A percentile compares a stretch with the other conserved stretches of the same genome.
phyloP scores from a whole-genome alignment of 805 yeast genomes.

The Debaryomyces tyrocola region DNA sequence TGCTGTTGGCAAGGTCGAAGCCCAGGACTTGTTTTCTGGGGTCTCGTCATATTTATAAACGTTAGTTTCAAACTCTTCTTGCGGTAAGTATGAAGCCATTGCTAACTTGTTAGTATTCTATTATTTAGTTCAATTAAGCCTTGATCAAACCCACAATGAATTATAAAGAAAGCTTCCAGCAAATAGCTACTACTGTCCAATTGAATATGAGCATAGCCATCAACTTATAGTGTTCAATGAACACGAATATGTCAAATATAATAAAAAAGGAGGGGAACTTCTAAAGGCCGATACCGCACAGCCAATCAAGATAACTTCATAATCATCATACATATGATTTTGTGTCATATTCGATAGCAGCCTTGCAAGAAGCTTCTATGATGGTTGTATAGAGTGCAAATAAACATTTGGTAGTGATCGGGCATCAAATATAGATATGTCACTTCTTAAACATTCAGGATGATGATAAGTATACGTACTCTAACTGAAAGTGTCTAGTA shows the following conservation, averaged over 20 bases:
- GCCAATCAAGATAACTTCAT: neutral
- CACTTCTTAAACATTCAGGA: too few relatives aligned
- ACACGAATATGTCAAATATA: too few relatives aligned
- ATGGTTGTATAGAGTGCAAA: too few relatives aligned
- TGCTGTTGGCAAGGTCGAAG: conserved; percentile 78
- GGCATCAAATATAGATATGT: too few relatives aligned
- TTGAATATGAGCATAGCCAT: too few relatives aligned
- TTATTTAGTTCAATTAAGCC: neutral
- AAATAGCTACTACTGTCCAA: too few relatives aligned
- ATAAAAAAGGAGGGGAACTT: neutral
- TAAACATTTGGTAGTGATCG: too few relatives aligned
- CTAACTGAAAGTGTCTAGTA: neutral
- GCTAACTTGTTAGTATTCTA: conserved; percentile 3
- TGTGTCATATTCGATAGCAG: neutral
- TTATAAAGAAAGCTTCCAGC: too few relatives aligned
- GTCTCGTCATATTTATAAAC: conserved; percentile 71
- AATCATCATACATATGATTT: neutral
- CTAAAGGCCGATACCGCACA: neutral
- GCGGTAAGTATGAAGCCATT: conserved; percentile 39
- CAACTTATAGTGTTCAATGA: too few relatives aligned
- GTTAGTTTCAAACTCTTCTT: conserved; percentile 37
- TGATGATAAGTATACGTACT: neutral
- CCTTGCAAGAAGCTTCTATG: too few relatives aligned
- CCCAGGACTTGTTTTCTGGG: conserved; percentile 87
- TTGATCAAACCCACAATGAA: too few relatives aligned